Evolutionary conservation across 306 rosid species (phyloP), one percentile per base, ranked within the genome.

Genomic region (Pterocarpus santalinus): DNA sequence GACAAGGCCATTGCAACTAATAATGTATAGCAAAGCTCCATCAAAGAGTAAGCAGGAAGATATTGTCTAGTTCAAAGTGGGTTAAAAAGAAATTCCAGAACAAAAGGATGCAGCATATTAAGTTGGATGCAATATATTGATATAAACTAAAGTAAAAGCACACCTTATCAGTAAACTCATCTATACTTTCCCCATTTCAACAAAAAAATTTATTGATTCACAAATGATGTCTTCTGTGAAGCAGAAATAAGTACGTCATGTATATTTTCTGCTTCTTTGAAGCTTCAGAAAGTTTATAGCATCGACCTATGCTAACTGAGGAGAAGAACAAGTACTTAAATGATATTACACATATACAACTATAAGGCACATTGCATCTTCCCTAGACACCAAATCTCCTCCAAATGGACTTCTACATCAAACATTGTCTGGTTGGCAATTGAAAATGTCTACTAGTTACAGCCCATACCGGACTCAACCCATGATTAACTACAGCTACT

Each of bases 1-100:
- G 44, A 7, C 30, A 68, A 30, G 34, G 69, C 47, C 75, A 22
- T 32, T 58, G 7, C 57, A 65, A 67, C 46, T n/a, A 64, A 78
- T 57, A 61, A 52, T 47, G 43, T 65, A 81, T 38, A 64, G 69
- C 5, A 75, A 80, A 75, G 87, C 60, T 78, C 52, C 62, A 22
- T 22, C 44, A 73, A 39, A 56, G 44, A 46, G 38, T 36, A 52
- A 39, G 75, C 66, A 49, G 70, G 35, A 89, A 77, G 84, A 76
- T 36, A 41, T 34, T 49, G 9, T 6, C 41, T 61, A 78, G 36
- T 76, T 74, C 39, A 70, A 79, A 78, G 60, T 36, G 72, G 7
- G 14, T 13, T 38, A 17, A 32, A 10, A 80, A 28, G 60, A 49
- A 64, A 49, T 38, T 55, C 10, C 28, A 58, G 22, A 73, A 77